Evolutionary conservation across 306 rosid species (phyloP), one percentile per base, ranked within the genome.

Genomic region (Cercis canadensis): DNA sequence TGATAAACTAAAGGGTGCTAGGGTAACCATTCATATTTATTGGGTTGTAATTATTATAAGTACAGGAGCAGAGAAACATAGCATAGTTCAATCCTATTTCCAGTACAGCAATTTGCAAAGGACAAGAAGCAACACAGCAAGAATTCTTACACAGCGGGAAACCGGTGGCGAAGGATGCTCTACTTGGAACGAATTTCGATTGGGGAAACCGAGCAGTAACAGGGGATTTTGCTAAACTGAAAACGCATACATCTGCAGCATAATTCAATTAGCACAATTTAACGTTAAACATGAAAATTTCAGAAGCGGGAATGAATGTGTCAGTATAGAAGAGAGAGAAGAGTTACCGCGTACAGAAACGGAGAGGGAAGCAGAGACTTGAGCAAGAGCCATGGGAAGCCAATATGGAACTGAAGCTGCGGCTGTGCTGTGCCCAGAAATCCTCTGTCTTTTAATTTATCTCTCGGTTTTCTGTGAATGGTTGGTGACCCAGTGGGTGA

Each of bases 91-190:
- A 47, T 12, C 53, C 34, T 40, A 44, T 29, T 62, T 73, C 49
- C 19, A 52, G 10, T 8, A 14, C 21, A 49, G 41, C 3, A 39
- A 61, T 29, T n/a, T 59, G 37, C 34, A 62, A 11, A 33, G 7
- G 17, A 58, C 15, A 66, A 67, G 10, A 49, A 49, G 34, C 10
- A 50, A 18, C 53, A 53, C 11, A 43, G 18, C 33, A 46, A 43
- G 49, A 58, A 53, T 4, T 53, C 81, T 69, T 87, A 88, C 98
- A 53, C 3, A 90, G 89, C 7, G 93, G 89, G 43, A 88, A 85
- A 53, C 98, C 97, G 59, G 94, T 69, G 57, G 73, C 47, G 32
- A 88, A 93, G 62, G 88, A 40, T 1, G 93, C 39, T 34, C 85
- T 82, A 56, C 69, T 15, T 29, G 71, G 59, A 59, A 59, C 34